These are phyloP conservation scores for Wickerhamiella parazyma DNA, from an alignment of 805 yeast species.

Conservation along the genomic window DNA sequence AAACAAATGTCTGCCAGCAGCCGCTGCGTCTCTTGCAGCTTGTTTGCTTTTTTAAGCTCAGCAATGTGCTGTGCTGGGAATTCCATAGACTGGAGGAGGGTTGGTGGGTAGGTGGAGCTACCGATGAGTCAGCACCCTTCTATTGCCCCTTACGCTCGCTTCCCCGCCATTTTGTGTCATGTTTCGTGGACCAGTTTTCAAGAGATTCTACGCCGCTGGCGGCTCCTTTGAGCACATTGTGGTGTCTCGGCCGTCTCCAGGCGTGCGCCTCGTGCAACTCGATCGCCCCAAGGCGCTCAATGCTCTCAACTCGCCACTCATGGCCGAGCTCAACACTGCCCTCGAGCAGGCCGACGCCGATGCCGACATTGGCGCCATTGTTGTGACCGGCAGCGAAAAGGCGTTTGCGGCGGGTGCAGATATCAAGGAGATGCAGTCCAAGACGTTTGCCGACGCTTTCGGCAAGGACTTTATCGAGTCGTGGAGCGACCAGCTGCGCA, in stretches of 20 bases:
- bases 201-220: constrained; percentile 16
- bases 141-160: neutral
- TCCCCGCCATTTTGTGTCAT: neutral
- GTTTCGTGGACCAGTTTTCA: constrained; percentile 2
- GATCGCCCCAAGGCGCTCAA: constrained; percentile 36
- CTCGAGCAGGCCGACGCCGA: constrained; percentile 28
- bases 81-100: too few species aligned
- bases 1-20: neutral
- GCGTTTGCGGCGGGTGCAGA: constrained; percentile 48
- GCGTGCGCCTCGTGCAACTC: constrained; percentile 29
- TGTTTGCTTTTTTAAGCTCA: neutral
- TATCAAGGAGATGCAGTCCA: constrained; percentile 36
- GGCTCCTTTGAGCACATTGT: constrained; percentile 27
- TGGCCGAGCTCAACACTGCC: constrained; percentile 29
- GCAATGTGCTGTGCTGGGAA: constrained; percentile 1
- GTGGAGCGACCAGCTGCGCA: constrained; percentile 30
- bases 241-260: constrained; percentile 29
- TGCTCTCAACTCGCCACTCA: constrained; percentile 29
- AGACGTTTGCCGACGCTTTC: constrained; percentile 28
- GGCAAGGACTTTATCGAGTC: constrained; percentile 27
- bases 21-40: neutral
- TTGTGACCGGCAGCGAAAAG: constrained; percentile 33
- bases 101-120: too few species aligned
- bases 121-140: too few species aligned
- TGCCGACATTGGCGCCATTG: constrained; percentile 32